phyloP scores from a whole-genome alignment of 768 basidiomycete genomes.

The Kwoniella newhampshirensis region DNA sequence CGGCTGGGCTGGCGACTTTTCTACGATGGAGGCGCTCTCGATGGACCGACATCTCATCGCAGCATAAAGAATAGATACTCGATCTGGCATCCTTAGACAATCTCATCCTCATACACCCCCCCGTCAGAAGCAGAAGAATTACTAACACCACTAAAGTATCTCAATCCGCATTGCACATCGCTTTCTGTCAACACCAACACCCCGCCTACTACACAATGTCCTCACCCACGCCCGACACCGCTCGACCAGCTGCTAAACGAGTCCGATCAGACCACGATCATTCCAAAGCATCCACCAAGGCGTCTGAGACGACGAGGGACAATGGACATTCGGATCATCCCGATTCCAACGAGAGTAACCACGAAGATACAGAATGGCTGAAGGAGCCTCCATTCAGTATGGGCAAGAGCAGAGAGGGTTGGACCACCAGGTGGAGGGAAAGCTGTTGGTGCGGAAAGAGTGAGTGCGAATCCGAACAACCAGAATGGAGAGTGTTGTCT shows the following conservation, averaged over 20 bases:
- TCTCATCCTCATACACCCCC: too few species aligned
- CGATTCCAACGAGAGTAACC: slow-evolving; percentile 22
- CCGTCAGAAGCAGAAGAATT: too few species aligned
- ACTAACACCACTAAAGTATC: too few species aligned
- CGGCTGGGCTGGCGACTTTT: too few species aligned
- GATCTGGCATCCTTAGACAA: not conserved
- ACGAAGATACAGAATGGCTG: slow-evolving; percentile 39
- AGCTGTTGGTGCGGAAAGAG: slow-evolving; percentile 48
- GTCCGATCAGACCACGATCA: slow-evolving; percentile 41
- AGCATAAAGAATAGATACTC: too few species aligned
- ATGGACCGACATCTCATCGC: too few species aligned
- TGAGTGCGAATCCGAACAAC: too few species aligned
- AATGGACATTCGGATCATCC: slow-evolving; percentile 13
- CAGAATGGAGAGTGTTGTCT: too few species aligned
- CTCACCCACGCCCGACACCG: slow-evolving; percentile 10
- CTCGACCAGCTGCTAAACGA: slow-evolving; percentile 36
- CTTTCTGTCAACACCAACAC: too few species aligned
- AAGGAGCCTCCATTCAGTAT: slow-evolving; percentile 30
- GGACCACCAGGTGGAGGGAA: slow-evolving; percentile 38
- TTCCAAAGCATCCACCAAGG: slow-evolving; percentile 30
- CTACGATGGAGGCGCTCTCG: too few species aligned
- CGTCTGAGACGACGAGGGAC: slow-evolving; percentile 17
- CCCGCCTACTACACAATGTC: not conserved
- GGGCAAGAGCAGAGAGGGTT: slow-evolving; percentile 30
- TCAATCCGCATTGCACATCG: too few species aligned